phyloP scores from a whole-genome alignment of 345 rosid species.

The Eucalyptus cloeziana region DNA sequence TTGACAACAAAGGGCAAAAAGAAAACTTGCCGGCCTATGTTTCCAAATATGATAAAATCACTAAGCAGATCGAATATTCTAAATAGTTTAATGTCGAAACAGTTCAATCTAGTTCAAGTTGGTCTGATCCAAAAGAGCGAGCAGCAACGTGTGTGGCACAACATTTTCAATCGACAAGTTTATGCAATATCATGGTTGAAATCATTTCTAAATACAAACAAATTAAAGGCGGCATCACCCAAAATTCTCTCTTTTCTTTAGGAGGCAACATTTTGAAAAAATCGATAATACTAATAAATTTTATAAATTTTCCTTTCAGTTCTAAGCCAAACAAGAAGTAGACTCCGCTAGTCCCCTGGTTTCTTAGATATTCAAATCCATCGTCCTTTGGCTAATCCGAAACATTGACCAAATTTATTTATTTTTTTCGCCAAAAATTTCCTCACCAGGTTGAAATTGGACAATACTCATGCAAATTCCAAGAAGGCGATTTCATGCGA shows the following conservation, averaged over 20 bases:
- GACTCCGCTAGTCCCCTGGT: background rate
- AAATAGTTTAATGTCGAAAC: background rate
- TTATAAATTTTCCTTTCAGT: no score
- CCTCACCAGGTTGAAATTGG: background rate
- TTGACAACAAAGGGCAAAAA: background rate
- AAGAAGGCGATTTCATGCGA: background rate
- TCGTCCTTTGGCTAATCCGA: background rate
- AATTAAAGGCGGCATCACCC: background rate
- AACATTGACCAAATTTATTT: background rate
- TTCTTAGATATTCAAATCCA: background rate
- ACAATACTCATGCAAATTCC: background rate
- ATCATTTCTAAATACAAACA: background rate
- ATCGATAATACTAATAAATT: background rate
- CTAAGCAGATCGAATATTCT: background rate
- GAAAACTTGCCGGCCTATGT: background rate
- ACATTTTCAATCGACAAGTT: background rate
- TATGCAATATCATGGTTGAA: background rate
- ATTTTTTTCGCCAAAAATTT: background rate
- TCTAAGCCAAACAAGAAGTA: no score
- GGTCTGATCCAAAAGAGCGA: background rate
- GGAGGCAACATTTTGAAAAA: background rate
- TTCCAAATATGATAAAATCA: background rate
- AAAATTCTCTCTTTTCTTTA: background rate
- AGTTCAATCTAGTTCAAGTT: background rate
- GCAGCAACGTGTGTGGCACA: fast-evolving